A percentile compares a stretch with the other conserved stretches of the same genome.
Conservation (phyloP, 768 basidiomycete species). For the Suillus fuscotomentosus region DNA sequence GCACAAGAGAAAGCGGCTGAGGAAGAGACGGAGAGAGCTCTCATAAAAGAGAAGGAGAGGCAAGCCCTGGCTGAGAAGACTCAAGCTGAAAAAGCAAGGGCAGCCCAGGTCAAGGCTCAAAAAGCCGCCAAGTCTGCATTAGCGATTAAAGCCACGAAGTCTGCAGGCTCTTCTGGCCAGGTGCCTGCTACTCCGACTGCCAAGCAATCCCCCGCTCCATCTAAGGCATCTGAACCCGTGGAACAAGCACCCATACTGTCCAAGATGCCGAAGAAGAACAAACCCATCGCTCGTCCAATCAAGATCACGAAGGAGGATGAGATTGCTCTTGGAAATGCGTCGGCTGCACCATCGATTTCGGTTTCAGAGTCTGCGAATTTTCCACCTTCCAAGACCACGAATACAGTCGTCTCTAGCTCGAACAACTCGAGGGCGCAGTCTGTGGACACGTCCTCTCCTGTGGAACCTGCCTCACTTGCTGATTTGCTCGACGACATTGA, state of each 20-base stretch:
- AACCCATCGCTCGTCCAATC: slow-evolving; percentile 57
- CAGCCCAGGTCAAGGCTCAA: slow-evolving; percentile 20
- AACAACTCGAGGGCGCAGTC: slow-evolving; percentile 63
- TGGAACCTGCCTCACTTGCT: slow-evolving; percentile 50
- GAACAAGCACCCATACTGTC: slow-evolving; percentile 74
- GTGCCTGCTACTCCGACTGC: slow-evolving; percentile 8
- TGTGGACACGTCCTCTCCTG: slow-evolving; percentile 45
- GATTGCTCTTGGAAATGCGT: slow-evolving; percentile 37
- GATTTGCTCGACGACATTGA: slow-evolving; percentile 71
- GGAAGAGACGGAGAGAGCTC: slow-evolving; percentile 35
- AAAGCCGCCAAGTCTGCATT: slow-evolving; percentile 25
- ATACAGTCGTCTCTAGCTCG: slow-evolving; percentile 45
- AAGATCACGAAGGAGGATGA: slow-evolving; percentile 63
- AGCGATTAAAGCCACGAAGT: slow-evolving; percentile 15
- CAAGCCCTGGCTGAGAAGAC: slow-evolving; percentile 27
- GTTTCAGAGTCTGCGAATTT: slow-evolving; percentile 47
- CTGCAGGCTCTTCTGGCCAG: slow-evolving; percentile 3
- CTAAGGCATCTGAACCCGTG: slow-evolving; percentile 33
- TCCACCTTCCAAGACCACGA: slow-evolving; percentile 30
- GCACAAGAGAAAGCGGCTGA: slow-evolving; percentile 31
- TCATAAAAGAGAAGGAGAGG: slow-evolving; percentile 35
- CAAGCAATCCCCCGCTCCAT: slow-evolving; percentile 18
- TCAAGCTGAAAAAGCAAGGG: slow-evolving; percentile 25
- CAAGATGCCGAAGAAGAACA: slow-evolving; percentile 83
- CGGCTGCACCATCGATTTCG: slow-evolving; percentile 42